Percentiles rank a stretch among this genome's conserved stretches.
Conservation (phyloP, 257 asterid genomes). For the Solanum ahanhuiri region DNA sequence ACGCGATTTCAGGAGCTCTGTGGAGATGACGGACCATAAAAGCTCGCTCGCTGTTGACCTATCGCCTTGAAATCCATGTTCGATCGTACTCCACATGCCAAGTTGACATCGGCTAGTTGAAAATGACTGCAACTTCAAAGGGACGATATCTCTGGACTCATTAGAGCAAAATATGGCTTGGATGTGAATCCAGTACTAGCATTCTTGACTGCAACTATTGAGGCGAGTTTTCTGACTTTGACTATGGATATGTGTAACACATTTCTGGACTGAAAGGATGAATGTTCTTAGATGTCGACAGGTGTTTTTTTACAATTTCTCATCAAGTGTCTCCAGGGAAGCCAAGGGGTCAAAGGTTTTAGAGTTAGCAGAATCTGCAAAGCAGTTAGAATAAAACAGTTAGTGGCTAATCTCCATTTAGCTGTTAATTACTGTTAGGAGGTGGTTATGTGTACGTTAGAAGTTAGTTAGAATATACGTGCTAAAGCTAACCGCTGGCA, state of each 20-base stretch:
- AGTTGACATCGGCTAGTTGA: background rate
- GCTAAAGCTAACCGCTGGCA: background rate
- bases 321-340: background rate
- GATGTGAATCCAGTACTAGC: background rate
- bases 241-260: background rate
- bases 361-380: background rate
- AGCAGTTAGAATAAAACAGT: background rate
- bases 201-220: background rate
- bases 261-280: background rate
- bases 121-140: background rate
- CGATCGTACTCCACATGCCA: background rate
- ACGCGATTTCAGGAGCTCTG: slow-evolving; percentile 60
- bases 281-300: background rate
- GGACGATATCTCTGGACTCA: background rate
- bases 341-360: background rate
- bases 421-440: background rate
- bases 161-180: background rate
- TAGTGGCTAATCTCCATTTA: background rate
- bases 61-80: background rate
- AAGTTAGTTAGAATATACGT: background rate
- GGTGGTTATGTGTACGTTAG: background rate
- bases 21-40: background rate
- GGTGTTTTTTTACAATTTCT: background rate
- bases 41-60: background rate
- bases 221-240: background rate